phyloP scores from a whole-genome alignment of 257 asterid genomes.

The Fraxinus americana region DNA sequence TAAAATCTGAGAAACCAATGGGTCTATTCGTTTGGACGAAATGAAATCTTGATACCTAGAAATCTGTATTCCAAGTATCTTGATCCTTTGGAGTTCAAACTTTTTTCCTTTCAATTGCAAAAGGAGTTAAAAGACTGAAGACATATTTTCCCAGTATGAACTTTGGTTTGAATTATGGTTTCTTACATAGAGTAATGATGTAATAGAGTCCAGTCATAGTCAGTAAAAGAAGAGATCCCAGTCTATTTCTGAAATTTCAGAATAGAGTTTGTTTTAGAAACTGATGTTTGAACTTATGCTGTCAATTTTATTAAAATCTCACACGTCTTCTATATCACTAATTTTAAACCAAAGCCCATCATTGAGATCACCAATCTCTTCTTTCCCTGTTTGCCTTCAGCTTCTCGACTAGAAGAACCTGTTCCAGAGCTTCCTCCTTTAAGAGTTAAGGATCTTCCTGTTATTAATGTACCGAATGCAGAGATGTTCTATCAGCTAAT shows the following conservation, averaged over 20 bases:
- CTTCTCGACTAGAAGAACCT: constrained; percentile 4
- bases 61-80: too few species aligned
- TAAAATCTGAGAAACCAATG: neutral
- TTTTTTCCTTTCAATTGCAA: neutral
- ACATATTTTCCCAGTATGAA: neutral
- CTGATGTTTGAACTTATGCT: neutral
- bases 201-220: neutral
- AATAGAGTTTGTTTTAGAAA: neutral
- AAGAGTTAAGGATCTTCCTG: constrained; percentile 2
- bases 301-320: neutral
- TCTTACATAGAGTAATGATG: neutral
- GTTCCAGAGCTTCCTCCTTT: constrained; percentile 10
- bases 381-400: neutral
- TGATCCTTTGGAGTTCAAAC: neutral
- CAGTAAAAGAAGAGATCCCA: neutral
- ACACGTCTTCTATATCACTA: neutral
- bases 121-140: neutral
- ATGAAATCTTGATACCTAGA: too few species aligned
- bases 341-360: neutral
- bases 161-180: neutral
- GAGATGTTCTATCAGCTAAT: neutral
- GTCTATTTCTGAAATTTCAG: neutral
- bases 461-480: neutral
- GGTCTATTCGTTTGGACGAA: too few species aligned
- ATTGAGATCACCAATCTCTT: neutral